phyloP scores from a whole-genome alignment of 768 basidiomycete genomes.

The Pleurotus giganteus region DNA sequence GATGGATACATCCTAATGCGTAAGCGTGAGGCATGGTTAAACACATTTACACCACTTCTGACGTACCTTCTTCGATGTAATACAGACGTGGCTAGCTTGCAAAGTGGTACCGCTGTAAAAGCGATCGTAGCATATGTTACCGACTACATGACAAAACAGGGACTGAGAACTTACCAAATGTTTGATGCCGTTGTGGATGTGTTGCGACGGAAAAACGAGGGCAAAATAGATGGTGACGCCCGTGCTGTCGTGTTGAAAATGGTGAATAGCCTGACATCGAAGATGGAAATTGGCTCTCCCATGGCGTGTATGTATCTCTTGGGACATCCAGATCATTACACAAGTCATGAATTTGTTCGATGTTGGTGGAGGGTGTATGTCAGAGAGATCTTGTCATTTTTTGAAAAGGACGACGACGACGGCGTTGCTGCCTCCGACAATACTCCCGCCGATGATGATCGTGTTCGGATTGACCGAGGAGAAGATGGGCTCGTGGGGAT shows the following conservation, averaged over 20 bases:
- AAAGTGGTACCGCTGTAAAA: constrained; percentile 2
- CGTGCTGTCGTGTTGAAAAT: constrained; percentile 15
- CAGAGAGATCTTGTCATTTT: neutral
- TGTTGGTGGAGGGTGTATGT: constrained; percentile 28
- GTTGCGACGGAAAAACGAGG: neutral
- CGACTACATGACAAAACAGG: constrained; percentile 4
- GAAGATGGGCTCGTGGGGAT: constrained; percentile 16
- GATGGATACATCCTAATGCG: constrained; percentile 14
- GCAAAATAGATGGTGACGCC: neutral
- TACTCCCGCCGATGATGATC: too few species aligned
- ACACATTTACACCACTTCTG: constrained; percentile 18
- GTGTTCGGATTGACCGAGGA: constrained; percentile 8
- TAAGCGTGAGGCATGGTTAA: constrained; percentile 25
- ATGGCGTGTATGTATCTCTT: constrained; percentile 29
- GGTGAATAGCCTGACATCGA: constrained; percentile 25
- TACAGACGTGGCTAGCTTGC: constrained; percentile 1
- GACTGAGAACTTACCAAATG: neutral
- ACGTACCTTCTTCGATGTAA: constrained; percentile 12
- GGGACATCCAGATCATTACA: constrained; percentile 32
- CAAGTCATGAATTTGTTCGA: constrained; percentile 22
- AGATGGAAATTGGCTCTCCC: constrained; percentile 30
- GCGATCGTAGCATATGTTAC: constrained; percentile 2
- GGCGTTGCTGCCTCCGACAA: too few species aligned
- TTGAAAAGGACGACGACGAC: neutral
- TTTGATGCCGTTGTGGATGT: neutral